Conservation (phyloP, 2,329 filamentous ascomycete species). For the Trichoderma brevicompactum region DNA sequence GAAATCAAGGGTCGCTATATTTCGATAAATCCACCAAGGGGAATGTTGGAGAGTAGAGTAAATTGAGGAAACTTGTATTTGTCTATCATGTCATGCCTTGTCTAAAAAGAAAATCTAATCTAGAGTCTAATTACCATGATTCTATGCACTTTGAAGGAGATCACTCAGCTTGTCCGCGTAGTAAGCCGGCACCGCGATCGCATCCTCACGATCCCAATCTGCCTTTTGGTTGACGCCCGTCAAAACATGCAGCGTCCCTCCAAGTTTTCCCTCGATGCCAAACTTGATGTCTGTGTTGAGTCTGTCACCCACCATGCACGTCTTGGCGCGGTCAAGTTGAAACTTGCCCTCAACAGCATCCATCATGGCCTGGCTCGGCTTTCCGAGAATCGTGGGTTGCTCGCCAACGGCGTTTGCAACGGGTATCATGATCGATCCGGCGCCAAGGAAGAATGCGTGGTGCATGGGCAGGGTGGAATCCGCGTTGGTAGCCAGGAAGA, state of each 20-base stretch:
- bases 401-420: constrained; percentile 71
- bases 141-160: constrained; percentile 50
- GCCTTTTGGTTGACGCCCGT: constrained; percentile 88
- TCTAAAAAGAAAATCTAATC: constrained; percentile 26
- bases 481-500: constrained; percentile 90
- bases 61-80: neutral
- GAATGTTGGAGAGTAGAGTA: too few relatives aligned
- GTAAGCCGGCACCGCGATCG: constrained; percentile 72
- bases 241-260: constrained; percentile 87
- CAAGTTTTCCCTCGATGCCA: constrained; percentile 85
- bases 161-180: constrained; percentile 88
- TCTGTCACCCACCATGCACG: constrained; percentile 96
- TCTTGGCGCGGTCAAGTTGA: constrained; percentile 77
- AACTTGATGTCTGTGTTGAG: constrained; percentile 97
- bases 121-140: constrained; percentile 27
- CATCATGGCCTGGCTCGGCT: constrained; percentile 99
- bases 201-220: constrained; percentile 74
- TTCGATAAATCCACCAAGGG: neutral
- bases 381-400: constrained; percentile 80
- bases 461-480: constrained; percentile 87
- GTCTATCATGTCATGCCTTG: constrained; percentile 18
- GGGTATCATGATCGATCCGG: constrained; percentile 79
- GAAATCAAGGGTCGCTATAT: neutral
- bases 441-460: constrained; percentile 85
- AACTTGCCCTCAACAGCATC: constrained; percentile 97